These are phyloP conservation scores for Lactarius tabidus DNA, from an alignment of 768 basidiomycete species.

Conservation along the genomic window DNA sequence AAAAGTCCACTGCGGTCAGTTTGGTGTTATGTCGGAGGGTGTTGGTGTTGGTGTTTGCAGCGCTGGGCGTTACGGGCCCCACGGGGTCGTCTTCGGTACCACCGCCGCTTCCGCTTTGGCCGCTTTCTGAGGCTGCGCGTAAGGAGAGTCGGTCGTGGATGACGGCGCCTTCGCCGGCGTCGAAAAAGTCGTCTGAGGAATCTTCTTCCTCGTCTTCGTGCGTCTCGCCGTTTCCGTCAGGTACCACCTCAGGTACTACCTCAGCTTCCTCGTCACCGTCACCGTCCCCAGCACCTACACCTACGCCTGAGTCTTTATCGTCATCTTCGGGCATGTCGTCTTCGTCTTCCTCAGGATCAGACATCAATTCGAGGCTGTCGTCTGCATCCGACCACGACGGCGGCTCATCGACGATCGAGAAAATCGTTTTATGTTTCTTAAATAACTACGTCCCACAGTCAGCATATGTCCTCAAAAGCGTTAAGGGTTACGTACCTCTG, in stretches of 20 bases:
- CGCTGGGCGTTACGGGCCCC: slow-evolving; percentile 66
- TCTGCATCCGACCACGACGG: slow-evolving; percentile 81
- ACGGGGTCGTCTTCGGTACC: slow-evolving; percentile 72
- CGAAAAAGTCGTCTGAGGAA: slow-evolving; percentile 49
- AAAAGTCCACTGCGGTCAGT: slow-evolving; percentile 31
- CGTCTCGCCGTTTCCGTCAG: no score
- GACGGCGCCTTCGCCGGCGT: slow-evolving; percentile 34
- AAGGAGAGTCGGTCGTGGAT: slow-evolving; percentile 42
- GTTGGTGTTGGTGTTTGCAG: slow-evolving; percentile 32
- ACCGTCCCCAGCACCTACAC: no score
- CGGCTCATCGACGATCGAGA: slow-evolving; percentile 84
- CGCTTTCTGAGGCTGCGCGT: slow-evolving; percentile 35
- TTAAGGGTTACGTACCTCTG: slow-evolving; percentile 57
- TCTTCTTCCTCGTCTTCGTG: slow-evolving; percentile 34
- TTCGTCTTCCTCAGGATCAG: slow-evolving; percentile 66
- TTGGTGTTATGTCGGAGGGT: slow-evolving; percentile 22
- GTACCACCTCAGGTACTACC: no score
- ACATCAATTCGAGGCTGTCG: slow-evolving; percentile 76
- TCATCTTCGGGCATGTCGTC: slow-evolving; percentile 51
- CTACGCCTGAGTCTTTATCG: slow-evolving; percentile 38
- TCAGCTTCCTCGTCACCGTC: no score
- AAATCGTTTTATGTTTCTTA: slow-evolving; percentile 57
- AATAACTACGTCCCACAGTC: slow-evolving; percentile 36
- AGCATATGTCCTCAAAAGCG: slow-evolving; percentile 5
- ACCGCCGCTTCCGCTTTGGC: slow-evolving; percentile 50